These are phyloP conservation scores for Graphilbum ipis-grandicollis DNA, from an alignment of 2,329 filamentous ascomycete genomes.

Conservation along the genomic window DNA sequence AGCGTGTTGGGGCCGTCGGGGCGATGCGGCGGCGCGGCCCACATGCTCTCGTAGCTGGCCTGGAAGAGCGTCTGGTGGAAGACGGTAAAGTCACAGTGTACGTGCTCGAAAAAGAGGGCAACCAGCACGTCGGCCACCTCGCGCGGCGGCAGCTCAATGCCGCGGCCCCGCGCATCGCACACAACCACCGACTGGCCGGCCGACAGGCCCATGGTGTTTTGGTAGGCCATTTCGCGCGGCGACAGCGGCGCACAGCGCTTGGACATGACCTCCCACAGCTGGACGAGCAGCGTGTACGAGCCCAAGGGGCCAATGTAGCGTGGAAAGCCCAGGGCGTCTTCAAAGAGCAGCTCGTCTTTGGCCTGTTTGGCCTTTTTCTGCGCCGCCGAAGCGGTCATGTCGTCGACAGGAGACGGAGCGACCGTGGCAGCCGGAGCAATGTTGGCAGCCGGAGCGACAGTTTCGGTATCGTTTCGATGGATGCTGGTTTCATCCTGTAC, in stretches of 20 bases:
- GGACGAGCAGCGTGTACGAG: constrained; percentile 7
- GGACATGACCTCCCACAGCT: constrained; percentile 7
- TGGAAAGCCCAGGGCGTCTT: constrained; percentile 5
- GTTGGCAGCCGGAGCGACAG: no score
- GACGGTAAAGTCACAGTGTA: constrained; percentile 9
- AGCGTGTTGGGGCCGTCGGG: background rate
- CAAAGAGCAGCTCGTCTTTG: constrained; percentile 5
- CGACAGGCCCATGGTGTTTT: constrained; percentile 5
- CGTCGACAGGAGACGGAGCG: no score
- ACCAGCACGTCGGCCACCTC: constrained; percentile 8
- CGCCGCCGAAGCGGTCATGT: no score
- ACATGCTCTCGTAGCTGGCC: constrained; percentile 7
- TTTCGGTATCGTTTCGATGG: no score
- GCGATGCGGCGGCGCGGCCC: constrained; percentile 1
- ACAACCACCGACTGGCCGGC: no score
- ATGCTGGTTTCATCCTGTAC: no score
- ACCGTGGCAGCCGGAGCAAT: no score
- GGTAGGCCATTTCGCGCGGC: constrained; percentile 2
- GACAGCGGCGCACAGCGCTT: background rate
- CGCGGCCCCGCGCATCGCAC: background rate
- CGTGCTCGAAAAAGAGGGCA: constrained; percentile 6
- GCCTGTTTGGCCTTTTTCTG: no score
- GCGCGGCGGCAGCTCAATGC: constrained; percentile 7
- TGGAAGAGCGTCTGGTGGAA: constrained; percentile 9
- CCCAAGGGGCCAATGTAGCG: constrained; percentile 8